Base-by-base conservation (phyloP, 1,139 yeast species). In the Scheffersomyces cryptocercus region DNA sequence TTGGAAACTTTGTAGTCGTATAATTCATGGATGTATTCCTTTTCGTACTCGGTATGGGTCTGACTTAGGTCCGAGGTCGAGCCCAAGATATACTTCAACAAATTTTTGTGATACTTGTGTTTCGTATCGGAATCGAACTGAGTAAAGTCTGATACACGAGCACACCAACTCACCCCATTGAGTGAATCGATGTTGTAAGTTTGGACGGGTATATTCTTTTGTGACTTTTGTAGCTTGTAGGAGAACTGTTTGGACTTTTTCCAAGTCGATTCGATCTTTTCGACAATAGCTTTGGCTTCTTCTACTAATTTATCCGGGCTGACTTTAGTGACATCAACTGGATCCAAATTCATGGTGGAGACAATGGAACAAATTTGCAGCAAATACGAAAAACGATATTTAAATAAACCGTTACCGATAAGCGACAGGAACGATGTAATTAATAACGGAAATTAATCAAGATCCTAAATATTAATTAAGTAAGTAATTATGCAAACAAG, bases 11-110 rank as follows among this genome's bases (percentile, higher is more conserved):
- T 56, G 45, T 52, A 65, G 38, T 58, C 55, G 33, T 54, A 54
- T 14, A 69, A 47, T 36, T 64, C 68, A 39, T 69, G 64, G 38
- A 71, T 64, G 47, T 70, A 71, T 16, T 64, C 52, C 36, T 56
- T 53, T 48, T 71, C 77, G 43, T 60, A 67, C 31, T 62, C 62
- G 4, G 75, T 64, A 48, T 70, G 76, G 34, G 67, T 65, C 4
- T 54, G 42, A 11, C 59, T 58, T 33, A 45, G 39, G 40, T 55
- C 57, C 3, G 40, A 34, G n/a, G 50, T 42, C 4, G 59, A 55
- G 5, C 64, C 64, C 34, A 58, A 44, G 35, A 58, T 41, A 37
- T 54, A 59, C 13, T 49, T 50, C 26, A 43, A 29, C 37, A 59
- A 44, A 11, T 47, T 42, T 10, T 48, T 42, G 45, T 48, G 51